These are phyloP conservation scores for Aspergillus fructus DNA, from an alignment of 2,329 filamentous ascomycete genomes.

Conservation along the genomic window DNA sequence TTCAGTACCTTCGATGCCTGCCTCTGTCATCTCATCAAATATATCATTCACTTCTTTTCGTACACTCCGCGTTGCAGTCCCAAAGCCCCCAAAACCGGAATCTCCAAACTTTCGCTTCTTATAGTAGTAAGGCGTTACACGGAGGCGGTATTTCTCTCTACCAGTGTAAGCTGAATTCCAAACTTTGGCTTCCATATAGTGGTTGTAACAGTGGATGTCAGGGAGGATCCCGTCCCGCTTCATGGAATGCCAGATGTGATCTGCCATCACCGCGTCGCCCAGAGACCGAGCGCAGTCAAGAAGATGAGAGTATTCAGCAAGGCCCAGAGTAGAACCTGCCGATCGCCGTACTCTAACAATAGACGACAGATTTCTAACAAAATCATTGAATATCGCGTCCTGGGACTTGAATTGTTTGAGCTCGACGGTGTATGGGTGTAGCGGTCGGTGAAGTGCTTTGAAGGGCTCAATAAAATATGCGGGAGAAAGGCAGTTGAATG, in stretches of 20 bases:
- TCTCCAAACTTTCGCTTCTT: constrained; percentile 25
- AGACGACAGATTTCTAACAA: constrained; percentile 36
- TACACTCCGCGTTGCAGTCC: constrained; percentile 32
- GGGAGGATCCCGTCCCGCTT: constrained; percentile 38
- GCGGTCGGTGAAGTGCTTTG: constrained; percentile 47
- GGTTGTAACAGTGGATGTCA: constrained; percentile 55
- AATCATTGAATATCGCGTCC: constrained; percentile 39
- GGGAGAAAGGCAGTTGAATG: constrained; percentile 64
- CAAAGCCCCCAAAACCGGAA: constrained; percentile 31
- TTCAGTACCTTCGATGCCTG: constrained; percentile 49
- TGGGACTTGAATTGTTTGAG: constrained; percentile 43
- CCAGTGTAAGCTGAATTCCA: constrained; percentile 47
- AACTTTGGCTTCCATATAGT: constrained; percentile 51
- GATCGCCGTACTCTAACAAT: constrained; percentile 40
- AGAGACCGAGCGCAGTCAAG: constrained; percentile 53
- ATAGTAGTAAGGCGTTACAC: constrained; percentile 34
- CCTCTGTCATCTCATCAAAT: constrained; percentile 50
- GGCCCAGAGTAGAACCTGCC: constrained; percentile 37
- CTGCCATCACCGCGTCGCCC: constrained; percentile 46
- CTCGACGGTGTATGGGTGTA: constrained; percentile 51
- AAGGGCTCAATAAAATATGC: constrained; percentile 48
- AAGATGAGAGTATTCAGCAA: constrained; percentile 53
- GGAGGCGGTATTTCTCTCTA: constrained; percentile 39
- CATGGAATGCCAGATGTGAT: constrained; percentile 50
- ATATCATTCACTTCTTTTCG: constrained; percentile 37